Evolutionary conservation across 176 grass and related monocot genomes (phyloP).

Genomic region (Carex parvula): DNA sequence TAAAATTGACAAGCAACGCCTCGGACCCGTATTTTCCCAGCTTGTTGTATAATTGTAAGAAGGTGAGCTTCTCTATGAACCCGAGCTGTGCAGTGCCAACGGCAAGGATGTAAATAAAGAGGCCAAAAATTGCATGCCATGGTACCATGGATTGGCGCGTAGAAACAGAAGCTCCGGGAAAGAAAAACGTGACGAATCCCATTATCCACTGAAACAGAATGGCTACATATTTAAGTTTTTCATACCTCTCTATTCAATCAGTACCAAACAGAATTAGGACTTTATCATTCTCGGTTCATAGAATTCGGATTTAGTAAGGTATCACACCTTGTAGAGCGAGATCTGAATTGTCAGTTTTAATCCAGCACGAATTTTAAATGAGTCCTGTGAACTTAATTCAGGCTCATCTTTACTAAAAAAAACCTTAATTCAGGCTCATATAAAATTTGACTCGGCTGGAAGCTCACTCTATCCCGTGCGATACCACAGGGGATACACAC

Average conservation of each 20-base stretch:
- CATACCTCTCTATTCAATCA: not conserved
- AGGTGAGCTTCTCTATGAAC: slow-evolving; percentile 89
- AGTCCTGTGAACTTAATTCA: too few species aligned
- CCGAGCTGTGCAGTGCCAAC: slow-evolving; percentile 51
- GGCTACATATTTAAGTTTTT: not conserved
- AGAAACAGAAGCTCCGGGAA: slow-evolving; percentile 34
- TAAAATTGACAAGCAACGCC: slow-evolving; percentile 73
- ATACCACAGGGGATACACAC: too few species aligned
- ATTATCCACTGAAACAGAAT: slow-evolving; percentile 48
- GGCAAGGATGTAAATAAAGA: slow-evolving; percentile 57
- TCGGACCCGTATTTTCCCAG: slow-evolving; percentile 44
- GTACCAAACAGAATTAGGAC: not conserved
- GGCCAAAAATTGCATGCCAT: slow-evolving; percentile 58
- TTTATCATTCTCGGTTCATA: not conserved
- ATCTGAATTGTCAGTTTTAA: too few species aligned
- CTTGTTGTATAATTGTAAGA: slow-evolving; percentile 25
- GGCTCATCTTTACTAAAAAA: too few species aligned
- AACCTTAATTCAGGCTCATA: too few species aligned
- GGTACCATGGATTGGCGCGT: slow-evolving; percentile 30
- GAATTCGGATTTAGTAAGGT: too few species aligned
- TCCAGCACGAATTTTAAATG: too few species aligned
- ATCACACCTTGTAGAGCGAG: too few species aligned
- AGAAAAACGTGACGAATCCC: slow-evolving; percentile 69
- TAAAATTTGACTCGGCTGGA: too few species aligned
- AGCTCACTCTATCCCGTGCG: too few species aligned